Percentiles rank a stretch among this genome's conserved stretches.
Conservation (phyloP, 257 asterid genomes). For the Cynanchum wilfordii region DNA sequence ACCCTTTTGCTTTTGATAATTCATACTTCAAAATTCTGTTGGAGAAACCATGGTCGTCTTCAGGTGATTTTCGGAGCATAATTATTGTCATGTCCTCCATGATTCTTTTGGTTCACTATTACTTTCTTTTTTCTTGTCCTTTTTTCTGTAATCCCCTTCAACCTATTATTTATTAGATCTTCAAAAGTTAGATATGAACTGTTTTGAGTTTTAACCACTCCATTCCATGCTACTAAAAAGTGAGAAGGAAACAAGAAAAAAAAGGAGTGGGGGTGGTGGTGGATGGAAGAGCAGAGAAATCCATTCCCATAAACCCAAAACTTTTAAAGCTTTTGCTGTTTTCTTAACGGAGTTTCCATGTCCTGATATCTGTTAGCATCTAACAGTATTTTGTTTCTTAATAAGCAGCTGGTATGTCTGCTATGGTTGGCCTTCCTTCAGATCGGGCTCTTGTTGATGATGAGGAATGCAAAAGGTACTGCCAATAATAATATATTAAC, state of each 20-base stretch:
- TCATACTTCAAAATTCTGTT: conserved; percentile 78
- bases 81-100: neutral
- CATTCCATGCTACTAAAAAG: neutral
- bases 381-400: neutral
- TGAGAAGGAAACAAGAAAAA: neutral
- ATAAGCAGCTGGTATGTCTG: conserved; percentile 56
- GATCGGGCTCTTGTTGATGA: conserved; percentile 84
- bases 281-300: neutral
- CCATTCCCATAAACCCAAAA: neutral
- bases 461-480: conserved; percentile 66
- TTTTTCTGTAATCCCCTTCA: neutral
- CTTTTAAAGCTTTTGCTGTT: neutral
- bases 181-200: neutral
- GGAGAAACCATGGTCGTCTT: conserved; percentile 76
- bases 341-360: neutral
- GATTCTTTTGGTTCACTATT: neutral
- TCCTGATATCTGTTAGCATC: neutral
- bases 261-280: neutral
- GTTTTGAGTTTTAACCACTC: neutral
- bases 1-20: conserved; percentile 69
- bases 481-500: neutral
- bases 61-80: conserved; percentile 40
- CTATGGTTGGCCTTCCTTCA: conserved; percentile 93
- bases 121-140: neutral
- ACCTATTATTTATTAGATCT: neutral